Evolutionary conservation across 306 rosid species (phyloP).

Genomic region (Cyamopsis tetragonoloba): DNA sequence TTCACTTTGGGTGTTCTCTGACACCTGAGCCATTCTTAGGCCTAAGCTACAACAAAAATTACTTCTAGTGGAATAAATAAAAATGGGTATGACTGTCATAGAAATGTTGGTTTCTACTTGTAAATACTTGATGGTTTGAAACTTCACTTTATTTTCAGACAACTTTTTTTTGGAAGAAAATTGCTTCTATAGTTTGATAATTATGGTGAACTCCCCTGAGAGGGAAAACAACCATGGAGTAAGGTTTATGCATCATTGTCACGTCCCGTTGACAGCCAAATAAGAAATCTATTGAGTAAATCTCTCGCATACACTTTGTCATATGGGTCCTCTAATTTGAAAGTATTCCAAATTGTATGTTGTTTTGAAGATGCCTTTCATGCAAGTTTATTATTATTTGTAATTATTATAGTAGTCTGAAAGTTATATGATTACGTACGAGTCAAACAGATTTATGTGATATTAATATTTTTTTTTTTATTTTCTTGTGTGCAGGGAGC

Average conservation of each 20-base stretch:
- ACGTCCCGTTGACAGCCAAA: too few species aligned
- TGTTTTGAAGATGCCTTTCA: conserved; percentile 9
- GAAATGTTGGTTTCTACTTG: too few species aligned
- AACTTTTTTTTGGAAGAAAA: not conserved
- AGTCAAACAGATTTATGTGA: not conserved
- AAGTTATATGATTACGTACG: not conserved
- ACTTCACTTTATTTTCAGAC: too few species aligned
- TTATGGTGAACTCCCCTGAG: not conserved
- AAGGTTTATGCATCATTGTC: not conserved
- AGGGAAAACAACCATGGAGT: not conserved
- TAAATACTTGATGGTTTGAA: too few species aligned
- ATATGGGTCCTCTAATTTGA: conserved; percentile 9
- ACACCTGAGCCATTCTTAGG: too few species aligned
- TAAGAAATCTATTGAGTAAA: not conserved
- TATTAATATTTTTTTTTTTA: not conserved
- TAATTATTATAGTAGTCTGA: conserved; percentile 15
- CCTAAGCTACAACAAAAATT: too few species aligned
- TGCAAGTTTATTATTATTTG: not conserved
- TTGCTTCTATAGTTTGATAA: not conserved
- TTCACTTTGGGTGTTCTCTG: too few species aligned
- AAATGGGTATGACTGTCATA: too few species aligned
- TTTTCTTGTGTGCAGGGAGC: conserved; percentile 61
- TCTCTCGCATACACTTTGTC: not conserved
- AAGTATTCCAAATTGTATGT: not conserved
- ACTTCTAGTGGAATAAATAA: too few species aligned